Percentiles rank a stretch among this genome's conserved stretches.
Evolutionary conservation across 768 basidiomycete genomes (phyloP).

Genomic region (Melanogaster broomeanus): DNA sequence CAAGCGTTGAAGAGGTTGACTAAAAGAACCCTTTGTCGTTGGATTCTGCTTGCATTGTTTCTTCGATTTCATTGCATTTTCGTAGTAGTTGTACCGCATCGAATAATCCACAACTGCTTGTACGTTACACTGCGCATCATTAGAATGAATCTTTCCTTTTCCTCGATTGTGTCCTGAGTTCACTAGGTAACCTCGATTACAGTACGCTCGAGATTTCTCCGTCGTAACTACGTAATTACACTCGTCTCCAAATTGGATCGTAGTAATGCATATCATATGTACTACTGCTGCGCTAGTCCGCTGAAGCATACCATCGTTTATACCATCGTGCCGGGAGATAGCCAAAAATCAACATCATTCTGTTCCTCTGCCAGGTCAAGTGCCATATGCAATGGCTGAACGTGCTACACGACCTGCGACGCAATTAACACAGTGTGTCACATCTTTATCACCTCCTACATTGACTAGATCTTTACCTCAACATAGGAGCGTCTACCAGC

Average conservation of each 20-base stretch:
- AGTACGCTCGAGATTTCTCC: no score
- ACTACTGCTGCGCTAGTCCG: no score
- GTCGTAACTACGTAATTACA: no score
- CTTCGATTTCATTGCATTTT: constrained; percentile 30
- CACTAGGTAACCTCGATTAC: no score
- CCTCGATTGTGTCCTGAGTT: no score
- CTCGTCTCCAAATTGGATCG: no score
- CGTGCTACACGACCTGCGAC: constrained; percentile 24
- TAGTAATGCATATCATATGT: no score
- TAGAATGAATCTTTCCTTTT: constrained; percentile 24
- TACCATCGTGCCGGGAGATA: no score
- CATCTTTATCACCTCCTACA: neutral
- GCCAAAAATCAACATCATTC: neutral
- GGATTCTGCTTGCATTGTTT: constrained; percentile 22
- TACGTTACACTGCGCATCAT: constrained; percentile 31
- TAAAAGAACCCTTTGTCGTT: constrained; percentile 37
- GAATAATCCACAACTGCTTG: constrained; percentile 30
- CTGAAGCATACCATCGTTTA: no score
- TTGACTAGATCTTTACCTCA: constrained; percentile 3
- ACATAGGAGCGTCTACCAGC: constrained; percentile 42
- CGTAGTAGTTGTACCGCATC: constrained; percentile 32
- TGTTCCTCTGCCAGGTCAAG: neutral
- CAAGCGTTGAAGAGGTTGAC: constrained; percentile 90
- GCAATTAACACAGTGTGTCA: constrained; percentile 26
- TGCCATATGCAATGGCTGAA: constrained; percentile 23